A percentile compares a stretch with the other conserved stretches of the same genome.
Evolutionary conservation across 2,329 filamentous ascomycete genomes (phyloP).

Genomic region (Colletotrichum sp.): DNA sequence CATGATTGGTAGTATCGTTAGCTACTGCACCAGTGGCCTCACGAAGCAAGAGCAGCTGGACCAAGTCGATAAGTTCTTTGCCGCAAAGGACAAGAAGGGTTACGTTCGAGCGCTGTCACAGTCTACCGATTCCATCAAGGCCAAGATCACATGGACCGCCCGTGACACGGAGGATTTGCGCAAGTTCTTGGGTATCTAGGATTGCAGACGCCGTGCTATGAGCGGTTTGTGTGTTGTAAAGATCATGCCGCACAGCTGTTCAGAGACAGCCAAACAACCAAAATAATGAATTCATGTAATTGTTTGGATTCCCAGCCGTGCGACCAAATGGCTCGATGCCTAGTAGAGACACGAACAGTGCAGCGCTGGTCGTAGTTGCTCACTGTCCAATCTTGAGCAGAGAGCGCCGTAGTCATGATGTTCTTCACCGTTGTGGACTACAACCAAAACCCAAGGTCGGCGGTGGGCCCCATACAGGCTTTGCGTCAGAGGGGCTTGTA

Average conservation of each 20-base stretch:
- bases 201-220: background rate
- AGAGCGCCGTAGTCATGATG: background rate
- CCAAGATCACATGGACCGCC: constrained; percentile 82
- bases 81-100: constrained; percentile 78
- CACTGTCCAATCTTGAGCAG: background rate
- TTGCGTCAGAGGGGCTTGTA: background rate
- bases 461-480: background rate
- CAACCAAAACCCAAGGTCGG: background rate
- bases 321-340: background rate
- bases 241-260: background rate
- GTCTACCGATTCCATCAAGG: constrained; percentile 81
- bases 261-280: background rate
- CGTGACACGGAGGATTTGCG: constrained; percentile 77
- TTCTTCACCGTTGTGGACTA: background rate
- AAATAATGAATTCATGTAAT: background rate
- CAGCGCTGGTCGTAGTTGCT: background rate
- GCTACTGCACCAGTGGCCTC: constrained; percentile 82
- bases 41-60: constrained; percentile 77
- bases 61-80: constrained; percentile 82
- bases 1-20: constrained; percentile 85
- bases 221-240: background rate
- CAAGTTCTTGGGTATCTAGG: constrained; percentile 49
- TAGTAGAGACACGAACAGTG: background rate
- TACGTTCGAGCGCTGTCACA: constrained; percentile 92
- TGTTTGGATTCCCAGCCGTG: background rate